Percentiles rank a stretch among this genome's conserved stretches.
These are phyloP conservation scores for Lentinula sp. DNA, from an alignment of 768 basidiomycete genomes.

Conservation along the genomic window DNA sequence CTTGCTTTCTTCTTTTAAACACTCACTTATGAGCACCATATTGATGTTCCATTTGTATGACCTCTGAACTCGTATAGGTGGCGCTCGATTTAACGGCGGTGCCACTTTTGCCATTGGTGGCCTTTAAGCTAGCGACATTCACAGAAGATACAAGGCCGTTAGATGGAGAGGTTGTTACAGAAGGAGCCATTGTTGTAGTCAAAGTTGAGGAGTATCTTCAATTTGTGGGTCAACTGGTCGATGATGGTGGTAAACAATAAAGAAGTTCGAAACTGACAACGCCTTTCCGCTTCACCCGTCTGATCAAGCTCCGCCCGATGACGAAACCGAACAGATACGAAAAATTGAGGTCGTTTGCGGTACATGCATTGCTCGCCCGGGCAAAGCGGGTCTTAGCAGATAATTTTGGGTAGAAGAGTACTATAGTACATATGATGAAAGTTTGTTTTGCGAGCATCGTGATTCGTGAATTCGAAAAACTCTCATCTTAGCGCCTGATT, in stretches of 20 bases:
- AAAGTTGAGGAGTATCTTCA: neutral
- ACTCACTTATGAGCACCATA: conserved; percentile 88
- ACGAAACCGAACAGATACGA: neutral
- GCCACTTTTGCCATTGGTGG: neutral
- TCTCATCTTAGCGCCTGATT: no score
- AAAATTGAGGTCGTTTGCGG: neutral
- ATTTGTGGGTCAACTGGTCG: neutral
- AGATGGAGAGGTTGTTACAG: neutral
- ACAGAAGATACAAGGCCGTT: neutral
- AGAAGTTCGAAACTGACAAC: neutral
- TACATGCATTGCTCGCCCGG: neutral
- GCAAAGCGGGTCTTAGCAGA: neutral
- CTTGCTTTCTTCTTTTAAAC: conserved; percentile 8
- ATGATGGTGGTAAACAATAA: conserved; percentile 2
- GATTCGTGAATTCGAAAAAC: neutral
- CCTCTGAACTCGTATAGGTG: conserved; percentile 44
- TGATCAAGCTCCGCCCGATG: conserved; percentile 1
- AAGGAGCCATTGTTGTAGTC: neutral
- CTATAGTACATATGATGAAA: neutral
- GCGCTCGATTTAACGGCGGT: neutral
- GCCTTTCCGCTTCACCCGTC: neutral
- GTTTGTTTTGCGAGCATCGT: neutral
- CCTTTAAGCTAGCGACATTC: neutral
- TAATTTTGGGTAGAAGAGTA: neutral
- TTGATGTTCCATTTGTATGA: conserved; percentile 78